Percentiles rank a stretch among this genome's conserved stretches.
Evolutionary conservation across 2,329 filamentous ascomycete species (phyloP).

Genomic region (Coniosporium tulheliwenetii): DNA sequence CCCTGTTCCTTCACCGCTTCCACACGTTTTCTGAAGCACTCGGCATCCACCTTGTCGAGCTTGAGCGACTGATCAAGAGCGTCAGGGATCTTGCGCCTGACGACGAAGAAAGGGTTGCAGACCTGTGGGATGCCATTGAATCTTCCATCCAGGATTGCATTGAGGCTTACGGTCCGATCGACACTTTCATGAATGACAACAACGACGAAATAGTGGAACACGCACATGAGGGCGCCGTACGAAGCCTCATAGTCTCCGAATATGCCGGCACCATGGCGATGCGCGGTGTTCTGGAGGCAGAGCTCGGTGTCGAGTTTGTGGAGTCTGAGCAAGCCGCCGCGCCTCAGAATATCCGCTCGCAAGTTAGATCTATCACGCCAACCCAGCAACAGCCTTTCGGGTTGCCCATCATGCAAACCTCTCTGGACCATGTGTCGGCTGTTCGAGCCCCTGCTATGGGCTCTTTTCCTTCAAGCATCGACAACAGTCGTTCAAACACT

Average conservation of each 20-base stretch:
- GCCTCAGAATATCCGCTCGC: no score
- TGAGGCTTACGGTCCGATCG: conserved; percentile 32
- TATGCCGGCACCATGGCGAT: conserved; percentile 43
- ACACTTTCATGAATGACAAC: conserved; percentile 31
- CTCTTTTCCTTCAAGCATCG: conserved; percentile 26
- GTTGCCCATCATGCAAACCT: no score
- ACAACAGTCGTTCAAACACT: conserved; percentile 37
- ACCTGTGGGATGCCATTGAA: conserved; percentile 20
- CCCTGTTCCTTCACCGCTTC: no score
- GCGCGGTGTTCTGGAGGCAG: conserved; percentile 12
- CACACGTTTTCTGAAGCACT: no score
- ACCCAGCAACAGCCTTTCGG: no score
- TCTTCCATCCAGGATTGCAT: conserved; percentile 32
- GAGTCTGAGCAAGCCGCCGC: no score
- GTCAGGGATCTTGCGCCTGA: conserved; percentile 33
- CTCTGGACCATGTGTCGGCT: no score
- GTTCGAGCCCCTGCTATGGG: no score
- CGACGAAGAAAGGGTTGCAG: conserved; percentile 31
- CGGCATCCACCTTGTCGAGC: conserved; percentile 26
- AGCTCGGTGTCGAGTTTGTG: no score
- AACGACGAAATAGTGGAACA: conserved; percentile 36
- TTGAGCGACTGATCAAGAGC: conserved; percentile 37
- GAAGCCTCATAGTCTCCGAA: conserved; percentile 42
- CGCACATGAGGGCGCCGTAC: conserved; percentile 40
- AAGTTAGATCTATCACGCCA: no score